Conservation (phyloP, 805 yeast species). For the Groenewaldozyma tartarivorans region DNA sequence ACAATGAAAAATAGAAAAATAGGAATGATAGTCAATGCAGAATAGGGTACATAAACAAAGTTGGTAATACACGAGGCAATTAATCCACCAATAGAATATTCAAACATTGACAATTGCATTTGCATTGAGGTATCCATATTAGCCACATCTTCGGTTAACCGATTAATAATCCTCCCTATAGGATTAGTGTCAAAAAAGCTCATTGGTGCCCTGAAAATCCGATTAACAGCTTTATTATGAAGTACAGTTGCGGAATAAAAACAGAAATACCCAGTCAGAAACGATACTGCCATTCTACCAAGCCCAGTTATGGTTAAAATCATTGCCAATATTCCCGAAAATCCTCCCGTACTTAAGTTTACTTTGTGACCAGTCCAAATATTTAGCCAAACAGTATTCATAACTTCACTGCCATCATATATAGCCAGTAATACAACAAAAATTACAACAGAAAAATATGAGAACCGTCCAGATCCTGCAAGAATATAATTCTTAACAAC, state of each 20-base stretch:
- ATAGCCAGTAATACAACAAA: constrained; percentile 23
- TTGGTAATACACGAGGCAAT: constrained; percentile 50
- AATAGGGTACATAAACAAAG: constrained; percentile 57
- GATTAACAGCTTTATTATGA: constrained; percentile 47
- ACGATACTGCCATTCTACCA: constrained; percentile 14
- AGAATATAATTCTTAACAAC: constrained; percentile 44
- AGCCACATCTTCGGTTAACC: constrained; percentile 76
- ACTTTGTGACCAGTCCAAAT: constrained; percentile 49
- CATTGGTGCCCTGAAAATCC: constrained; percentile 64
- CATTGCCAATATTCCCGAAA: constrained; percentile 47
- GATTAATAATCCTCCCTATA: constrained; percentile 65
- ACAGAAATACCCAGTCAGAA: constrained; percentile 35
- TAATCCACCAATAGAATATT: constrained; percentile 41
- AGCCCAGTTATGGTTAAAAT: constrained; percentile 42
- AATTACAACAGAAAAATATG: constrained; percentile 24
- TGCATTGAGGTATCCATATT: constrained; percentile 55
- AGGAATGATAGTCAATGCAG: constrained; percentile 52
- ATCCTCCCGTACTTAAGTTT: constrained; percentile 32
- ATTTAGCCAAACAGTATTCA: constrained; percentile 65
- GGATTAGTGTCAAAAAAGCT: constrained; percentile 70
- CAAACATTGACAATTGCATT: constrained; percentile 42
- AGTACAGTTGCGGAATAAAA: constrained; percentile 45
- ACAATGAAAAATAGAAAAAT: constrained; percentile 34
- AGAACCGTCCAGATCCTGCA: constrained; percentile 46
- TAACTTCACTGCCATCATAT: constrained; percentile 44